Evolutionary conservation across 257 asterid species (phyloP).

Genomic region (Solanum tarapatanum): DNA sequence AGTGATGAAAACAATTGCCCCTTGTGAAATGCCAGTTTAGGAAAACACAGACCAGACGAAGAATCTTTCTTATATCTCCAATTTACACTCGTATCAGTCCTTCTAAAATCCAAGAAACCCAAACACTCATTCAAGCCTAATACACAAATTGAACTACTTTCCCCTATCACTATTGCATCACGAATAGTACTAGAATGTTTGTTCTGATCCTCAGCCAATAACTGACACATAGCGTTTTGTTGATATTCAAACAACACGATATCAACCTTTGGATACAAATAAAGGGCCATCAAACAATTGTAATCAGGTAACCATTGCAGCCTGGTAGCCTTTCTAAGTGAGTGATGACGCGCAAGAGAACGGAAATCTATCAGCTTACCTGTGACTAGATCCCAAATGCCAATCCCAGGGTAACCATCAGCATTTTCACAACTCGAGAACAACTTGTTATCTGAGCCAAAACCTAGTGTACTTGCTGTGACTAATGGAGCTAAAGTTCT

Average conservation of each 20-base stretch:
- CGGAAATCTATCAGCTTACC: slow-evolving; percentile 63
- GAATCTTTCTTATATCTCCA: background rate
- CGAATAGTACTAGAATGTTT: too few relatives aligned
- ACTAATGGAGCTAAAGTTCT: slow-evolving; percentile 1
- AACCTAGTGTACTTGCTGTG: slow-evolving; percentile 61
- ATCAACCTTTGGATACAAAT: too few relatives aligned
- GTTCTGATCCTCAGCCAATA: too few relatives aligned
- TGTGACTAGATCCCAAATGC: slow-evolving; percentile 58
- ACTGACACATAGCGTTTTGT: slow-evolving; percentile 25
- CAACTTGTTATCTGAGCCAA: slow-evolving; percentile 43
- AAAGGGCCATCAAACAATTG: slow-evolving; percentile 58
- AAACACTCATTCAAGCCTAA: slow-evolving; percentile 58
- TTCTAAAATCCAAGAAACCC: slow-evolving; percentile 78
- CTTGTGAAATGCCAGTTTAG: slow-evolving; percentile 56
- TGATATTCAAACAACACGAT: slow-evolving; percentile 59
- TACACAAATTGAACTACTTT: slow-evolving; percentile 4
- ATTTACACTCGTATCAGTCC: slow-evolving; percentile 16
- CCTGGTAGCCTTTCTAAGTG: slow-evolving; percentile 59
- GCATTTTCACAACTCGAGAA: slow-evolving; percentile 68
- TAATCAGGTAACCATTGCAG: slow-evolving; percentile 60
- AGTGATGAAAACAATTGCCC: slow-evolving; percentile 74
- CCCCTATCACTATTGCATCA: background rate
- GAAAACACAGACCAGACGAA: background rate
- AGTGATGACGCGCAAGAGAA: slow-evolving; percentile 19
- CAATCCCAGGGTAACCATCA: slow-evolving; percentile 37